Conservation (phyloP, 306 rosid genomes). For the Sophora flavescens region DNA sequence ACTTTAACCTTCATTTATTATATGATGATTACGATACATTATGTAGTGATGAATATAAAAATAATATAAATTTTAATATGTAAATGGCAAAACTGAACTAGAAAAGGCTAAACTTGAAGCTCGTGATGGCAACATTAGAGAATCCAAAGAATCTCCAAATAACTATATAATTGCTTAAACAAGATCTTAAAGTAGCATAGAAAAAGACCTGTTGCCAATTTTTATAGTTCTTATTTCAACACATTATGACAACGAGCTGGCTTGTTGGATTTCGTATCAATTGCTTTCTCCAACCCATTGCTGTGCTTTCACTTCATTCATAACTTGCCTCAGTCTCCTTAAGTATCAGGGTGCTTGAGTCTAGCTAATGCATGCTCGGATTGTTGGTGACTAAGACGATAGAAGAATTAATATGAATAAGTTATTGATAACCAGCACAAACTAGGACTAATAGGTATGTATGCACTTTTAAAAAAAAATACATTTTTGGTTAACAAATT, state of each 20-base stretch:
- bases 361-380: neutral
- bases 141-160: too few relatives aligned
- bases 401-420: neutral
- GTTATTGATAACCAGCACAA: neutral
- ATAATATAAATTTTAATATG: too few relatives aligned
- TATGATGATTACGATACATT: too few relatives aligned
- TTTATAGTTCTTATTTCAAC: neutral
- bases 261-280: neutral
- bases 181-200: too few relatives aligned
- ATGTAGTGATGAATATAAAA: too few relatives aligned
- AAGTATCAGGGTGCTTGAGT: neutral
- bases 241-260: neutral
- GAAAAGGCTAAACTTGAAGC: neutral
- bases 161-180: too few relatives aligned
- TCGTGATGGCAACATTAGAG: neutral
- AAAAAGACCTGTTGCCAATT: too few relatives aligned
- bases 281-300: neutral
- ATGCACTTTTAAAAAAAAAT: neutral
- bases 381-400: neutral
- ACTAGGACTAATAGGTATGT: constrained; percentile 29
- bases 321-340: neutral
- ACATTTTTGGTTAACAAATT: too few relatives aligned
- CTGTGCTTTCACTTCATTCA: neutral
- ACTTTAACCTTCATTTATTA: too few relatives aligned
- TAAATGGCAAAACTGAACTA: too few relatives aligned